Conservation (phyloP, 352 stramenopile species). For the Pythium vanterpoolii region DNA sequence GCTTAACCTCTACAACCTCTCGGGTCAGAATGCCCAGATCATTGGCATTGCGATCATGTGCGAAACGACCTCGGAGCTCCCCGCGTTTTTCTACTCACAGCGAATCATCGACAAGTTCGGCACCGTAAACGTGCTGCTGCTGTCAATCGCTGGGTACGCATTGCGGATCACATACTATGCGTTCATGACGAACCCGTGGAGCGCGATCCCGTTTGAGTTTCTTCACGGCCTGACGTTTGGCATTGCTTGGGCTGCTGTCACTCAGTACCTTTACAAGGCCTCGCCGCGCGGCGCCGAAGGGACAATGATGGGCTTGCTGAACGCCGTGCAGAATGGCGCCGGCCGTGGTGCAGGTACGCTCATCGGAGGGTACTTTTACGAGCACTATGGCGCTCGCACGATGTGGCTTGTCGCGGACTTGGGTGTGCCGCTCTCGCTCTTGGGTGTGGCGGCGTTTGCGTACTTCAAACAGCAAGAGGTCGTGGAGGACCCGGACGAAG, state of each 20-base stretch:
- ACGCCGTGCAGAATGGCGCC: slow-evolving; percentile 71
- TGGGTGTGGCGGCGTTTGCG: slow-evolving; percentile 54
- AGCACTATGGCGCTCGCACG: slow-evolving; percentile 51
- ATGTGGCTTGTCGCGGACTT: slow-evolving; percentile 75
- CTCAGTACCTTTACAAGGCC: slow-evolving; percentile 71
- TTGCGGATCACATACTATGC: slow-evolving; percentile 70
- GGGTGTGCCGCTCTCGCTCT: slow-evolving; percentile 58
- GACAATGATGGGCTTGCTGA: slow-evolving; percentile 77
- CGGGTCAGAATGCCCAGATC: slow-evolving; percentile 61
- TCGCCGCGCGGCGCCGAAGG: slow-evolving; percentile 56
- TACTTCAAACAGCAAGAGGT: slow-evolving; percentile 49
- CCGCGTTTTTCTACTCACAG: slow-evolving; percentile 80
- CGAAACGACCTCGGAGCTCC: slow-evolving; percentile 76
- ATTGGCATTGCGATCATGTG: slow-evolving; percentile 80
- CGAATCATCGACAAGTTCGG: slow-evolving; percentile 64
- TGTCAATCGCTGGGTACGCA: slow-evolving; percentile 68
- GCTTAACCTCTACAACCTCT: slow-evolving; percentile 81
- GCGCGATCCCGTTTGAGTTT: slow-evolving; percentile 76
- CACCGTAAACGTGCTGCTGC: slow-evolving; percentile 65
- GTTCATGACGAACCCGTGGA: slow-evolving; percentile 77
- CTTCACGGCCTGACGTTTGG: slow-evolving; percentile 74
- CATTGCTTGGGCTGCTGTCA: slow-evolving; percentile 68
- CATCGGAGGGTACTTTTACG: slow-evolving; percentile 74
- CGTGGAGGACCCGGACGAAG: slow-evolving; percentile 1
- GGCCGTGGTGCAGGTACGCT: slow-evolving; percentile 64